These are phyloP conservation scores for Penicillium sp. DNA, from an alignment of 2,329 filamentous ascomycete species.

Conservation along the genomic window DNA sequence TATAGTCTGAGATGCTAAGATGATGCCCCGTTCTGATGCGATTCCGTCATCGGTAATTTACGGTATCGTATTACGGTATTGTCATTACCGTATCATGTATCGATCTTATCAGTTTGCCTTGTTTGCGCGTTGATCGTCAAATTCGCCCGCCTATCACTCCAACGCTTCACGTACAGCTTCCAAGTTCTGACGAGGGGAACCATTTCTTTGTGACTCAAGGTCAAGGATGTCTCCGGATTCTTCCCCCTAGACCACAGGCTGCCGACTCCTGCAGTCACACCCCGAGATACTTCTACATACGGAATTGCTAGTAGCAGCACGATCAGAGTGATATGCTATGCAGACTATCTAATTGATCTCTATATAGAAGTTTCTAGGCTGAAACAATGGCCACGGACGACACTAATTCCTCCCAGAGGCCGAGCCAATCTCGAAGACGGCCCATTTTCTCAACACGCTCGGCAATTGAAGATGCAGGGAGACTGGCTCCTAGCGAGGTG, in stretches of 20 bases:
- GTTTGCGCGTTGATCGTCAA: neutral
- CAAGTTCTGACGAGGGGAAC: neutral
- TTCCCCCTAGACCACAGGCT: neutral
- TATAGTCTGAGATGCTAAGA: too few relatives aligned
- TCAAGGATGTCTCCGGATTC: neutral
- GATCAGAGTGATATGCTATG: constrained; percentile 1
- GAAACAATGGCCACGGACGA: constrained; percentile 21
- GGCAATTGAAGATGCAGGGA: constrained; percentile 34
- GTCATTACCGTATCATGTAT: neutral
- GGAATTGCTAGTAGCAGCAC: neutral
- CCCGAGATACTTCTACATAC: neutral
- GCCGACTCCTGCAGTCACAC: neutral
- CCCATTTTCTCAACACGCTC: constrained; percentile 39
- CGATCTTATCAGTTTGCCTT: constrained; percentile 8
- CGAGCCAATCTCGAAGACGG: constrained; percentile 30
- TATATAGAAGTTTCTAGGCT: neutral
- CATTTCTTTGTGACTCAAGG: neutral
- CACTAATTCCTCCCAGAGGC: constrained; percentile 20
- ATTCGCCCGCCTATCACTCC: neutral
- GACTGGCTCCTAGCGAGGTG: constrained; percentile 30
- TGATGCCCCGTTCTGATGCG: too few relatives aligned
- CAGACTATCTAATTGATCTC: neutral
- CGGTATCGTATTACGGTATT: neutral
- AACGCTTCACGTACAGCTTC: neutral
- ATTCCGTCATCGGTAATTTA: neutral